Conservation (phyloP, 2,329 filamentous ascomycete genomes). For the Xylariomycetidae sp. region DNA sequence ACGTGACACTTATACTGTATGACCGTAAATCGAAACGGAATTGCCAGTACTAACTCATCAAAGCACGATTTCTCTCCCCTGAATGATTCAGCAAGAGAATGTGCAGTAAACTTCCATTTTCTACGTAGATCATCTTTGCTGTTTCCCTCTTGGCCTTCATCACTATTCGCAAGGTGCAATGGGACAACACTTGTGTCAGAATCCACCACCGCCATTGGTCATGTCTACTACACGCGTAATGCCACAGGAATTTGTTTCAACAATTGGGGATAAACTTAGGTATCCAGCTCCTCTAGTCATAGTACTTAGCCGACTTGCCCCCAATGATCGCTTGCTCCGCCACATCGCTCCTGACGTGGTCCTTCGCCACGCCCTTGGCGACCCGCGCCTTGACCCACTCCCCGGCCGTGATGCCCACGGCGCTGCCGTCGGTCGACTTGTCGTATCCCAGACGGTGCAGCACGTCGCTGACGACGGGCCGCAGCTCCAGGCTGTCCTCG, state of each 20-base stretch:
- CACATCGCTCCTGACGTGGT: conserved; percentile 21
- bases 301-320: conserved; percentile 29
- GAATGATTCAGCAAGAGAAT: no score
- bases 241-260: no score
- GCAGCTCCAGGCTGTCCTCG: conserved; percentile 28
- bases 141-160: neutral
- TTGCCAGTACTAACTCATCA: no score
- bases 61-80: no score
- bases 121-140: no score
- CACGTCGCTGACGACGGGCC: conserved; percentile 26
- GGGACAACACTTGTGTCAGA: no score
- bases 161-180: conserved; percentile 12
- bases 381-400: conserved; percentile 32
- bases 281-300: conserved; percentile 28
- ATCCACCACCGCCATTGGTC: no score
- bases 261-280: no score
- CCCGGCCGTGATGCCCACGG: conserved; percentile 28
- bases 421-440: conserved; percentile 16
- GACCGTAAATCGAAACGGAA: no score
- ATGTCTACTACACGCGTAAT: no score
- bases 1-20: no score
- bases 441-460: conserved; percentile 28
- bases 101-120: no score
- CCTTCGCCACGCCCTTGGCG: conserved; percentile 14
- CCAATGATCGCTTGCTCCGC: conserved; percentile 25